These are phyloP conservation scores for Isatis tinctoria DNA, from an alignment of 345 rosid species.

Conservation along the genomic window DNA sequence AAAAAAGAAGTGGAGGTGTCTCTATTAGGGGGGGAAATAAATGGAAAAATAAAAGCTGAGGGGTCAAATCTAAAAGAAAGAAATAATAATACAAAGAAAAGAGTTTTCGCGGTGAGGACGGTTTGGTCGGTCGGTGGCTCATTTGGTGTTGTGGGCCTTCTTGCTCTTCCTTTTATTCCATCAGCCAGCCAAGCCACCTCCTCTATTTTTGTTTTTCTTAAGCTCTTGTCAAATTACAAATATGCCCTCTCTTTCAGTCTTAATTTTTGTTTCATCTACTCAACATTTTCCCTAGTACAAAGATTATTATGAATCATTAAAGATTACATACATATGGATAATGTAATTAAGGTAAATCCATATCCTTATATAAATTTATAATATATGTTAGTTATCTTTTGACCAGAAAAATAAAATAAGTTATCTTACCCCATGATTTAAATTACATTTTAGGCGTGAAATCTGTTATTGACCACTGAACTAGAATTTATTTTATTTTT, in stretches of 20 bases:
- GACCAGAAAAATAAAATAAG: neutral
- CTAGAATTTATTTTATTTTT: neutral
- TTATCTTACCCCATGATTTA: neutral
- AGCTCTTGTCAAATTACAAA: conserved; percentile 24
- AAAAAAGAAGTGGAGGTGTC: neutral
- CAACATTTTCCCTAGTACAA: too few relatives aligned
- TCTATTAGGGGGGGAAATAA: neutral
- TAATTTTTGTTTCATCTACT: neutral
- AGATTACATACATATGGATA: neutral
- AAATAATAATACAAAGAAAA: neutral
- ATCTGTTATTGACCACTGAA: neutral
- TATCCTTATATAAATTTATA: neutral
- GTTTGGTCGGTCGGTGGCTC: conserved; percentile 71
- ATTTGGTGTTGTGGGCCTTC: conserved; percentile 28
- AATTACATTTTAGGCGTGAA: neutral
- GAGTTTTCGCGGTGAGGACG: conserved; percentile 40
- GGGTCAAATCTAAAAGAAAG: conserved; percentile 28
- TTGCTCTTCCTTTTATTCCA: conserved; percentile 37
- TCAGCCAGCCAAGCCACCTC: conserved; percentile 32
- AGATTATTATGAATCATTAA: neutral
- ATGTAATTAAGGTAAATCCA: neutral
- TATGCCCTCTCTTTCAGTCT: neutral
- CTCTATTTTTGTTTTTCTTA: conserved; percentile 24
- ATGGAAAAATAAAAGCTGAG: conserved; percentile 17
- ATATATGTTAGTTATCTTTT: too few relatives aligned